These are phyloP conservation scores for Pelargonium fulgidum DNA, from an alignment of 441 rosid genomes.

Conservation along the genomic window DNA sequence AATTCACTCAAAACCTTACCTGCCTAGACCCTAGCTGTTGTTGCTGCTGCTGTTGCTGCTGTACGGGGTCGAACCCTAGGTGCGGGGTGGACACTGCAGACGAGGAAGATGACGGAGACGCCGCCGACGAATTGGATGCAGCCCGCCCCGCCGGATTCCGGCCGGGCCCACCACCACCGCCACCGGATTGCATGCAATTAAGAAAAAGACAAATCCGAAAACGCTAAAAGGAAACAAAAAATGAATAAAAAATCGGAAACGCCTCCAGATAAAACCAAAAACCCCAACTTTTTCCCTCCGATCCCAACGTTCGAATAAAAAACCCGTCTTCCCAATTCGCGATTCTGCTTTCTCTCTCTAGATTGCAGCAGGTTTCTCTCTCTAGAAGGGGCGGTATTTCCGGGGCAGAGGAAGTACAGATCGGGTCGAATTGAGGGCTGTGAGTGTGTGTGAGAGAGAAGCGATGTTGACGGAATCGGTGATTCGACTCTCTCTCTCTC, in stretches of 20 bases:
- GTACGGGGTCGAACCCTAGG: constrained; percentile 54
- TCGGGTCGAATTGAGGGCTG: constrained; percentile 18
- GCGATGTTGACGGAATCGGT: constrained; percentile 37
- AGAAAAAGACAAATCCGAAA: constrained; percentile 19
- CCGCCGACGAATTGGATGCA: constrained; percentile 76
- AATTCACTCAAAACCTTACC: constrained; percentile 32
- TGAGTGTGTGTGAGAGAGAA: constrained; percentile 24
- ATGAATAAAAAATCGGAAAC: constrained; percentile 25
- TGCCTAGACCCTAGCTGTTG: constrained; percentile 57
- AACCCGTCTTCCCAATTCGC: constrained; percentile 9
- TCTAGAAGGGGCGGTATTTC: constrained; percentile 28
- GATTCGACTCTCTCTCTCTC: constrained; percentile 38
- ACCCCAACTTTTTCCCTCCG: constrained; percentile 37
- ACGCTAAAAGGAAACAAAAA: constrained; percentile 18
- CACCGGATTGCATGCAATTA: constrained; percentile 78
- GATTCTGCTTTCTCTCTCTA: constrained; percentile 28
- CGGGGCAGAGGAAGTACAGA: constrained; percentile 38
- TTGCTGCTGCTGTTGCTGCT: constrained; percentile 39
- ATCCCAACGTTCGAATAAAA: constrained; percentile 53
- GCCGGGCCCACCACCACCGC: constrained; percentile 66
- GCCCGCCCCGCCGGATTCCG: constrained; percentile 49
- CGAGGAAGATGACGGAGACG: constrained; percentile 93
- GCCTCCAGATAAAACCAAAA: constrained; percentile 30
- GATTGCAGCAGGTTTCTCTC: constrained; percentile 28
- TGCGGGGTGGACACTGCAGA: constrained; percentile 77